Evolutionary conservation across 495 filamentous ascomycete genomes (phyloP).

Genomic region (Rhypophila decipiens): DNA sequence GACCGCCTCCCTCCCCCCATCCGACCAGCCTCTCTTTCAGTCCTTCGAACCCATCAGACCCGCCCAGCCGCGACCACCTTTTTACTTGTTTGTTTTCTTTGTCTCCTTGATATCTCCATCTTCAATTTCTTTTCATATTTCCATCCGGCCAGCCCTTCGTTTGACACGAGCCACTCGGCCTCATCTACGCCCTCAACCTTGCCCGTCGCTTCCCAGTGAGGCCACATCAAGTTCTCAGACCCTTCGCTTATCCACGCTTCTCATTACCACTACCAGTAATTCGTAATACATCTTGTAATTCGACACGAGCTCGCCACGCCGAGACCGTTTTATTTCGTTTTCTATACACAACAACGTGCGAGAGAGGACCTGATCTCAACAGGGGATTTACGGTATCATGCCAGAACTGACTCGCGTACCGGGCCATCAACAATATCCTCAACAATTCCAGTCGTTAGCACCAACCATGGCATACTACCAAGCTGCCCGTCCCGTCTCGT

Average conservation of each 20-base stretch:
- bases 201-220: conserved; percentile 8
- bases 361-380: conserved; percentile 4
- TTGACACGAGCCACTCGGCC: conserved; percentile 35
- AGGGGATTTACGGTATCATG: conserved; percentile 13
- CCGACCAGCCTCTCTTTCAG: conserved; percentile 22
- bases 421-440: conserved; percentile 25
- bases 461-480: conserved; percentile 27
- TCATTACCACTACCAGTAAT: conserved; percentile 11
- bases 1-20: conserved; percentile 17
- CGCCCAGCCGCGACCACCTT: conserved; percentile 19
- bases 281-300: conserved; percentile 18
- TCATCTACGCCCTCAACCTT: neutral
- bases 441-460: conserved; percentile 4
- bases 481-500: conserved; percentile 17
- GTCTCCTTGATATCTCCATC: conserved; percentile 10
- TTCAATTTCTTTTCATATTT: conserved; percentile 16
- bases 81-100: conserved; percentile 18
- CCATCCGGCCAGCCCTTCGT: conserved; percentile 34
- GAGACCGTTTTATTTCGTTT: conserved; percentile 2
- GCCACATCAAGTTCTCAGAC: conserved; percentile 6
- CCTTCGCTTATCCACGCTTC: neutral
- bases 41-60: conserved; percentile 23
- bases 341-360: neutral
- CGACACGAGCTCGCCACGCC: conserved; percentile 8
- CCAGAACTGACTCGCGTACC: conserved; percentile 25